Percentiles rank a stretch among this genome's conserved stretches.
Conservation (phyloP, 768 basidiomycete species). For the Termitomyces heimii region DNA sequence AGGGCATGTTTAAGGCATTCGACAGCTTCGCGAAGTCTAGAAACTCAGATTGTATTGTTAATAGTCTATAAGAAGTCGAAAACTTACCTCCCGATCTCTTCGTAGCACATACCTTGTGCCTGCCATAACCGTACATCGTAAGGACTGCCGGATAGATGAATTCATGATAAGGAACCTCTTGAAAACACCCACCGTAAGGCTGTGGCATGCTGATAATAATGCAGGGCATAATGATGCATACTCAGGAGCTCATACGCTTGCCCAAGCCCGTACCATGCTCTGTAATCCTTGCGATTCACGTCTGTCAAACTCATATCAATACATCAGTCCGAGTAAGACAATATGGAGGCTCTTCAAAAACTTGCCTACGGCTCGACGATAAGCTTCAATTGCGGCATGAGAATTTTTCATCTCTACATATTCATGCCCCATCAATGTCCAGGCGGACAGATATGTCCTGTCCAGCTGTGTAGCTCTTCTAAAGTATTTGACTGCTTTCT, state of each 20-base stretch:
- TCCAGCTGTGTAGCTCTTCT: constrained; percentile 92
- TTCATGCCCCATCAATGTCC: constrained; percentile 99
- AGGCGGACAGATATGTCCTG: constrained; percentile 90
- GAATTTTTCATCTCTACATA: constrained; percentile 99
- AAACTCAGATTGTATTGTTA: neutral
- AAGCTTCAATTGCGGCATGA: constrained; percentile 97
- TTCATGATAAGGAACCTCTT: neutral
- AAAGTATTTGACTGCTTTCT: constrained; percentile 95
- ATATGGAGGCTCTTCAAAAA: neutral
- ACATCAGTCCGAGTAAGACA: neutral
- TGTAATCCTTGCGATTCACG: constrained; percentile 92
- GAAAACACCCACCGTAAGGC: constrained; percentile 61
- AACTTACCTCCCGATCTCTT: constrained; percentile 78
- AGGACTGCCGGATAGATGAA: constrained; percentile 45
- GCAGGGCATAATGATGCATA: constrained; percentile 94
- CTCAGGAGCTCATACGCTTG: constrained; percentile 96
- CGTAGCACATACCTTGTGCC: constrained; percentile 90
- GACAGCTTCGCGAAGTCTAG: constrained; percentile 81
- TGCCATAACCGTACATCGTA: constrained; percentile 97
- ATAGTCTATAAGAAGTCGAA: neutral
- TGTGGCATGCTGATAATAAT: constrained; percentile 96
- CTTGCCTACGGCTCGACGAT: constrained; percentile 88
- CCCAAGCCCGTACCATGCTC: constrained; percentile 98
- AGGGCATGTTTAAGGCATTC: constrained; percentile 90
- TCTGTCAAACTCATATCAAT: constrained; percentile 42